Evolutionary conservation across 2,329 filamentous ascomycete genomes (phyloP), one percentile per base, ranked within the genome.

Genomic region (Tolypocladium capitatum): DNA sequence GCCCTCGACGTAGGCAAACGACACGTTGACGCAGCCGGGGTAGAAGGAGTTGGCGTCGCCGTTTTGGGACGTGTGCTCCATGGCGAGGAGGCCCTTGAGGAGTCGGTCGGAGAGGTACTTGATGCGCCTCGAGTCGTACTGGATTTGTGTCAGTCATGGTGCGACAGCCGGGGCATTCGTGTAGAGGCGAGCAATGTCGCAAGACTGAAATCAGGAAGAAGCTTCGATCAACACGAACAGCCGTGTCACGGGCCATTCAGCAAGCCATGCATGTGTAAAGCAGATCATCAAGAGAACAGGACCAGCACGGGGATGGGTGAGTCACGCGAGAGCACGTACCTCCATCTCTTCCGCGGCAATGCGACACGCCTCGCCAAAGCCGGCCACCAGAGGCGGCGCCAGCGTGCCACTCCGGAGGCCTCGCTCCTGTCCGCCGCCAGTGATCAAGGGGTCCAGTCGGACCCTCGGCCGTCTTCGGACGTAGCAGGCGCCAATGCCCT

Each of bases 1-100:
- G 56, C 92, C 92, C 68, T 98, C 92, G 5, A 98, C 89, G 60
- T 98, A 98, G 32, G 92, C 91, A 62, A 98, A 98, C 0, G 92
- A 98, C 11, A 98, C 86, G 65, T 98, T 98, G 52, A 98, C 91
- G 58, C 92, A 98, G 53, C 92, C 92, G 2, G 92, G 89, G 64
- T 98, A 98, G 66, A 94, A 94, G 46, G 80, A 76, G 5, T 84
- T 68, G 2, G 82, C 75, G 57, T 92, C 88, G 45, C 92, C 92
- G 60, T 98, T 98, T 57, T 95, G 82, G 9, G 76, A 79, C 2
- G 92, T 95, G 68, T 98, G 92, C 64, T 97, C 92, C 71, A 98
- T 78, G 6, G 86, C 68, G 20, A 98, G 73, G 3, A 98, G 81
- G 2, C 89, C 90, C 18, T 85, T 80, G 36, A 87, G 74, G 27